Conservation (phyloP, 352 stramenopile genomes). For the Pythium brachiatum region DNA sequence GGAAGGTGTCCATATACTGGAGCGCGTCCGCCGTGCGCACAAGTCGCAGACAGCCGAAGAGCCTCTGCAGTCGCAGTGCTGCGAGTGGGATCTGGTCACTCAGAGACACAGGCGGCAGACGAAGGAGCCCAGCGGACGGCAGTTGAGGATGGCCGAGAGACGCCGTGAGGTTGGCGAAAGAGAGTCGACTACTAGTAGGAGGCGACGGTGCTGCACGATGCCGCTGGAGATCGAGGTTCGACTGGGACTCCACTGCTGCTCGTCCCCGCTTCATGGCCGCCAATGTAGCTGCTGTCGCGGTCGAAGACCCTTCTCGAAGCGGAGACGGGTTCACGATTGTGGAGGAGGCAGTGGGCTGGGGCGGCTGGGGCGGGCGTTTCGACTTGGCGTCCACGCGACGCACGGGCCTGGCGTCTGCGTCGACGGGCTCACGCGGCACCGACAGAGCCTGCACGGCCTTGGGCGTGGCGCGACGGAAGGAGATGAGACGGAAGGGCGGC, state of each 20-base stretch:
- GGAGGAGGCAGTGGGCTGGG: too few relatives aligned
- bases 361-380: too few relatives aligned
- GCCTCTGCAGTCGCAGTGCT: background rate
- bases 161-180: background rate
- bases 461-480: slow-evolving; percentile 19
- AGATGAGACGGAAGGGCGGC: slow-evolving; percentile 21
- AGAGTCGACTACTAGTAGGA: background rate
- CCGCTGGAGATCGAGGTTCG: background rate
- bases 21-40: slow-evolving; percentile 4
- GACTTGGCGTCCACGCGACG: background rate
- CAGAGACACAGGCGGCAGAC: background rate
- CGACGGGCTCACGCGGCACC: slow-evolving; percentile 4
- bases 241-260: background rate
- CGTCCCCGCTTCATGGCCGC: background rate
- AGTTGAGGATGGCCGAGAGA: background rate
- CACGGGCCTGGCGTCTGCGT: background rate
- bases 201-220: background rate
- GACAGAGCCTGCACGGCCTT: slow-evolving; percentile 13
- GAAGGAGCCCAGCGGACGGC: background rate
- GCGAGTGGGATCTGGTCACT: background rate
- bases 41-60: slow-evolving; percentile 2
- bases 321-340: background rate
- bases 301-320: background rate
- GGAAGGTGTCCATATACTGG: slow-evolving; percentile 13
- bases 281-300: background rate